phyloP scores from a whole-genome alignment of 441 rosid species.

The Flueggea neowawraea region DNA sequence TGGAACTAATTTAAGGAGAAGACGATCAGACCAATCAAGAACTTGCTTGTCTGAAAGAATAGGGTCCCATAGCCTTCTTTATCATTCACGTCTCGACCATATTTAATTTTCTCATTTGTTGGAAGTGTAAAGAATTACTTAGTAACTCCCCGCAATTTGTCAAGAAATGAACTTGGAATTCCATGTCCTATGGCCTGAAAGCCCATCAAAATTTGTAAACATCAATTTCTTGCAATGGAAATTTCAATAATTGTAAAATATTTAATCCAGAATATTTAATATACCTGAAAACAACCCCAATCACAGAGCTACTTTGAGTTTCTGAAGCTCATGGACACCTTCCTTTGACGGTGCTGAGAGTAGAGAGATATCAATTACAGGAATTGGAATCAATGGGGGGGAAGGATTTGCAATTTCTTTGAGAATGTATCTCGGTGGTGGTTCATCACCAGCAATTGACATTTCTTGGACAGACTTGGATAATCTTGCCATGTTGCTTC shows the following conservation, averaged over 20 bases:
- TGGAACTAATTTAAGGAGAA: slow-evolving; percentile 43
- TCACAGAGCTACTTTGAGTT: slow-evolving; percentile 40
- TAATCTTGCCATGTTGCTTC: too few relatives aligned
- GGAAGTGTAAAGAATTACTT: slow-evolving; percentile 54
- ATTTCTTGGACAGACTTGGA: slow-evolving; percentile 5
- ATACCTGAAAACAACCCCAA: slow-evolving; percentile 70
- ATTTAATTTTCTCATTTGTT: slow-evolving; percentile 41
- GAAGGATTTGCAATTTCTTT: slow-evolving; percentile 13
- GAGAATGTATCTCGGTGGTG: slow-evolving; percentile 16
- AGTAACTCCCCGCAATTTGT: slow-evolving; percentile 36
- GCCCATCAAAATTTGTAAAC: not conserved
- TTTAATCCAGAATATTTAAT: not conserved
- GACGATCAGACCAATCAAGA: slow-evolving; percentile 61
- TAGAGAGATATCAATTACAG: slow-evolving; percentile 40
- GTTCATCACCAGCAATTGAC: slow-evolving; percentile 12
- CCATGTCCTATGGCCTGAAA: slow-evolving; percentile 62
- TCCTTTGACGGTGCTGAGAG: slow-evolving; percentile 12
- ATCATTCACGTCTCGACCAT: slow-evolving; percentile 31
- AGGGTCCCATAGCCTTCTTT: slow-evolving; percentile 74
- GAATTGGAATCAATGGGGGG: slow-evolving; percentile 28
- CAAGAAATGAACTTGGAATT: slow-evolving; percentile 34
- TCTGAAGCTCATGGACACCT: slow-evolving; percentile 25
- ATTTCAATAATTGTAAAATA: not conserved
- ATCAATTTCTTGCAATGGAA: not conserved
- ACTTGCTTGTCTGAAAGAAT: slow-evolving; percentile 52